Percentiles rank a stretch among this genome's conserved stretches.
Conservation (phyloP, 345 rosid species). For the Eucalyptus pauciflora region DNA sequence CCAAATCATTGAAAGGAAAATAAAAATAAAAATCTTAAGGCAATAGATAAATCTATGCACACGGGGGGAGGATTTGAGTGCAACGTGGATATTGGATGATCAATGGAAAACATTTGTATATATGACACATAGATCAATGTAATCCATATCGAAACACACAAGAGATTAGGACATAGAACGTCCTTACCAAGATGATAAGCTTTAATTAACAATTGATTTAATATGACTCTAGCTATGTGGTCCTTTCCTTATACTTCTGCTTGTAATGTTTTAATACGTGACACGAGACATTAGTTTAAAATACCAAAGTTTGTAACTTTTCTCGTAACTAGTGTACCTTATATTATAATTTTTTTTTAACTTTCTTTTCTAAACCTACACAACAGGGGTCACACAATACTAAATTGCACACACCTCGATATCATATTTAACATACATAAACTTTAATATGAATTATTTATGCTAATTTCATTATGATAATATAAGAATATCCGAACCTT, state of each 20-base stretch:
- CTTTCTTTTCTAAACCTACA: background rate
- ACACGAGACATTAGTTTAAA: background rate
- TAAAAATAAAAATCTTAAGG: background rate
- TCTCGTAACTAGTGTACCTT: background rate
- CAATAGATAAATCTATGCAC: background rate
- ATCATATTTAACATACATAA: background rate
- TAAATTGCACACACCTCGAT: background rate
- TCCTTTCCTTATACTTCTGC: accelerated
- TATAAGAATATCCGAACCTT: background rate
- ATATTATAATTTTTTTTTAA: accelerated
- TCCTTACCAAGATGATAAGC: background rate
- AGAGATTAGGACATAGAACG: background rate
- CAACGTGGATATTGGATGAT: background rate
- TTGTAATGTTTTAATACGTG: background rate
- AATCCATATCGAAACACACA: background rate
- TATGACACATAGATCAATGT: background rate
- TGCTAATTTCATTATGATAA: background rate
- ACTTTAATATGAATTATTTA: background rate
- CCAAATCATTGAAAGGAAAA: background rate
- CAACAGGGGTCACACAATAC: accelerated
- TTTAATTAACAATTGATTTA: background rate
- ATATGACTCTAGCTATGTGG: background rate
- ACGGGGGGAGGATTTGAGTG: background rate
- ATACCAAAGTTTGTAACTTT: background rate
- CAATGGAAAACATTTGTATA: background rate